phyloP scores from a whole-genome alignment of 2,329 filamentous ascomycete species.

The Colletotrichum coccodes region DNA sequence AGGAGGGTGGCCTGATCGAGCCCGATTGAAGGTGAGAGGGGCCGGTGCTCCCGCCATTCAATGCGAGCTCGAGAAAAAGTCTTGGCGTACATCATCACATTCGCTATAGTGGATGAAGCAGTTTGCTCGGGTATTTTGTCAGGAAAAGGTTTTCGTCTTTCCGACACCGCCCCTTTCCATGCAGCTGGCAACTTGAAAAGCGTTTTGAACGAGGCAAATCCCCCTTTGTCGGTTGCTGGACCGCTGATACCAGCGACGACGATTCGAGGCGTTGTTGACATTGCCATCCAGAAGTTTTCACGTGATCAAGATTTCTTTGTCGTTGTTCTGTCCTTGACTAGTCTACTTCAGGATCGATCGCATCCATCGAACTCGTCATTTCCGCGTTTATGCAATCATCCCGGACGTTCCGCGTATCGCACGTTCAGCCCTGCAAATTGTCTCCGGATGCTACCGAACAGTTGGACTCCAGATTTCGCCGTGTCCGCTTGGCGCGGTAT shows the following conservation, averaged over 20 bases:
- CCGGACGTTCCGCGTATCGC: background rate
- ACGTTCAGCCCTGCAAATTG: background rate
- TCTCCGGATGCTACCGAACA: background rate
- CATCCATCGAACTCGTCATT: background rate
- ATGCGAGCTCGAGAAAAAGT: background rate
- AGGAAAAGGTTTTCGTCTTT: background rate
- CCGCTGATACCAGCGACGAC: background rate
- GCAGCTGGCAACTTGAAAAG: background rate
- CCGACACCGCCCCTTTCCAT: background rate
- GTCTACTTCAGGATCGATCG: background rate
- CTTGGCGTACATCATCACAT: constrained; percentile 29
- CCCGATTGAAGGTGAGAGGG: background rate
- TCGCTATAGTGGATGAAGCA: background rate
- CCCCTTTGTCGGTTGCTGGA: background rate
- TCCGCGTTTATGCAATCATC: constrained; percentile 2
- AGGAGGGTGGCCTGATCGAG: background rate
- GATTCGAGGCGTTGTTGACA: background rate
- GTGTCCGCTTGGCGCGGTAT: background rate
- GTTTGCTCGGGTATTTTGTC: background rate
- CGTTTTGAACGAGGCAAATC: background rate
- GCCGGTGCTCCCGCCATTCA: constrained; percentile 17
- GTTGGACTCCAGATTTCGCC: background rate
- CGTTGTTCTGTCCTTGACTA: background rate
- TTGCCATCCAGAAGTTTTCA: no score
- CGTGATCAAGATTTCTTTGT: background rate